Percentiles rank a stretch among this genome's conserved stretches.
Conservation (phyloP, 495 filamentous ascomycete species). For the Rostrohypoxylon terebratum region DNA sequence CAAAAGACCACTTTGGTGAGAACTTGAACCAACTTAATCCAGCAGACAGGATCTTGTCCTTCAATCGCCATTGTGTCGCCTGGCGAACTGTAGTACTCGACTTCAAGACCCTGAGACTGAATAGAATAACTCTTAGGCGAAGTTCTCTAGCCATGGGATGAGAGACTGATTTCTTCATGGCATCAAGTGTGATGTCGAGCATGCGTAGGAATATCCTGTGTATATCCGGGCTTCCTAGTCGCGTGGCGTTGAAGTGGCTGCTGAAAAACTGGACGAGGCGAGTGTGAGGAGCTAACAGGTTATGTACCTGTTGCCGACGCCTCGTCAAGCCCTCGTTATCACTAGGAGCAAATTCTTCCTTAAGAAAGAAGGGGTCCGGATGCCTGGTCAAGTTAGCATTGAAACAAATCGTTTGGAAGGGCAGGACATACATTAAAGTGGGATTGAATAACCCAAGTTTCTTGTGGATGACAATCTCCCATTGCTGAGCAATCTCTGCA, state of each 20-base stretch:
- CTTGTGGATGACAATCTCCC: constrained; percentile 83
- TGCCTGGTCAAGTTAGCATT: constrained; percentile 63
- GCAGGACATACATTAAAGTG: constrained; percentile 68
- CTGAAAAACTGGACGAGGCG: constrained; percentile 87
- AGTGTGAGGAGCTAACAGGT: constrained; percentile 85
- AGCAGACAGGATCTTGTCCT: constrained; percentile 87
- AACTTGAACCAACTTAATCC: constrained; percentile 88
- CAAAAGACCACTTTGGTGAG: constrained; percentile 91
- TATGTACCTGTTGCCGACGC: constrained; percentile 79
- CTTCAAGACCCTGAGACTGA: constrained; percentile 80
- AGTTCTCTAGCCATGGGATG: constrained; percentile 93
- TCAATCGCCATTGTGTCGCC: constrained; percentile 76
- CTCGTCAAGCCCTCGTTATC: constrained; percentile 80
- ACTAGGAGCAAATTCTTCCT: constrained; percentile 92
- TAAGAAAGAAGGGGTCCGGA: constrained; percentile 87
- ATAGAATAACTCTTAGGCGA: constrained; percentile 85
- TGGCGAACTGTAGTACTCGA: constrained; percentile 72
- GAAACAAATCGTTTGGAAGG: not conserved
- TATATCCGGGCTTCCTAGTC: constrained; percentile 80
- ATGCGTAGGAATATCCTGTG: constrained; percentile 84
- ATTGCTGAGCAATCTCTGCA: constrained; percentile 83
- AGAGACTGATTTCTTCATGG: constrained; percentile 72
- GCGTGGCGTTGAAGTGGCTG: constrained; percentile 92
- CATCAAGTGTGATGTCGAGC: constrained; percentile 77
- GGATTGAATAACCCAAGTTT: constrained; percentile 83